Conservation (phyloP, 805 yeast genomes). For the Candida vaughaniae region DNA sequence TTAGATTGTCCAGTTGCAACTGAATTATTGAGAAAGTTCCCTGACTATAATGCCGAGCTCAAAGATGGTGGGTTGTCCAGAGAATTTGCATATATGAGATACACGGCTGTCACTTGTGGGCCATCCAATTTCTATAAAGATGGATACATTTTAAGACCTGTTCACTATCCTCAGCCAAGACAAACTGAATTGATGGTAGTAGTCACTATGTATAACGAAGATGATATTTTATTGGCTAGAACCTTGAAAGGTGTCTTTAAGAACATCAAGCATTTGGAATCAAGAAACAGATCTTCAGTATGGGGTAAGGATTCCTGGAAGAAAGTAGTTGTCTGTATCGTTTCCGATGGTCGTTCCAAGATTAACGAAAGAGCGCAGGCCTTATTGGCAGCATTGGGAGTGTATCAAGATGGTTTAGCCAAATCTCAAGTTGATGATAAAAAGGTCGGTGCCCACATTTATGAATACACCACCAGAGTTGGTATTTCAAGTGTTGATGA, state of each 20-base stretch:
- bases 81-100: slow-evolving; percentile 61
- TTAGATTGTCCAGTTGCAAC: slow-evolving; percentile 48
- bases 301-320: slow-evolving; percentile 56
- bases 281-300: slow-evolving; percentile 45
- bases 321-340: slow-evolving; percentile 60
- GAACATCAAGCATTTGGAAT: slow-evolving; percentile 57
- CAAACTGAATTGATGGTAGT: slow-evolving; percentile 62
- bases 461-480: slow-evolving; percentile 64
- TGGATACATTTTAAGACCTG: slow-evolving; percentile 57
- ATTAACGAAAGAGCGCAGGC: slow-evolving; percentile 64
- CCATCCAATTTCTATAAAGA: slow-evolving; percentile 59
- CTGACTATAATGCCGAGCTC: slow-evolving; percentile 31
- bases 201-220: slow-evolving; percentile 67
- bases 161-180: slow-evolving; percentile 51
- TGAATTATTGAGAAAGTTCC: slow-evolving; percentile 41
- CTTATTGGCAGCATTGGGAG: slow-evolving; percentile 61
- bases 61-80: slow-evolving; percentile 44
- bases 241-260: slow-evolving; percentile 65
- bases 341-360: slow-evolving; percentile 65
- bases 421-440: slow-evolving; percentile 58
- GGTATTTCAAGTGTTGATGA: slow-evolving; percentile 48
- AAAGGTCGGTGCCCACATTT: slow-evolving; percentile 62
- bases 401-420: slow-evolving; percentile 66
- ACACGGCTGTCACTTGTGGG: slow-evolving; percentile 67
- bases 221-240: slow-evolving; percentile 58